phyloP scores from a whole-genome alignment of 2,329 filamentous ascomycete genomes.

The Aspergillus aculeatinus region DNA sequence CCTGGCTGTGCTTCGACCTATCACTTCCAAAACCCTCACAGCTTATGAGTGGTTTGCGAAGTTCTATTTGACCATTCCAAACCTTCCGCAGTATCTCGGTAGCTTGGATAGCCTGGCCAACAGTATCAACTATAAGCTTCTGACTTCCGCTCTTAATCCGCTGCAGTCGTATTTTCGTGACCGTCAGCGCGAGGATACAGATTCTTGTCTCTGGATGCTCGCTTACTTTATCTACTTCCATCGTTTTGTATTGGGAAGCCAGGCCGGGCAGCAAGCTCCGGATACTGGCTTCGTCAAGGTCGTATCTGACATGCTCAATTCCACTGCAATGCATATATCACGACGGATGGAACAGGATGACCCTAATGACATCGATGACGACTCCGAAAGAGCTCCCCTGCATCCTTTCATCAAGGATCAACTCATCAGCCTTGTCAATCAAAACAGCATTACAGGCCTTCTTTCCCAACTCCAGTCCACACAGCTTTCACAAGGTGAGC shows the following conservation, averaged over 20 bases:
- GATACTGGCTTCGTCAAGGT: constrained; percentile 57
- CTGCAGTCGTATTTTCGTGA: constrained; percentile 27
- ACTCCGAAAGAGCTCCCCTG: constrained; percentile 34
- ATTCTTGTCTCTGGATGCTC: constrained; percentile 56
- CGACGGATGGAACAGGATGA: constrained; percentile 48
- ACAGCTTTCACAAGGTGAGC: constrained; percentile 21
- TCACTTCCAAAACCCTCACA: constrained; percentile 44
- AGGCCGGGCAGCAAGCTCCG: constrained; percentile 40
- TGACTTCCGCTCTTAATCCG: constrained; percentile 40
- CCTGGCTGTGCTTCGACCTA: constrained; percentile 44
- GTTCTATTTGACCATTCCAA: constrained; percentile 48
- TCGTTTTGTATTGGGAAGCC: constrained; percentile 45
- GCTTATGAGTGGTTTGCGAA: constrained; percentile 48
- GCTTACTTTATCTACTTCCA: constrained; percentile 61
- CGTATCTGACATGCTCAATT: constrained; percentile 57
- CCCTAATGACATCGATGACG: constrained; percentile 26
- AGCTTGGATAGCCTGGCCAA: constrained; percentile 46
- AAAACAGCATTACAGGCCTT: constrained; percentile 68
- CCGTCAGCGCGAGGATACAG: constrained; percentile 33
- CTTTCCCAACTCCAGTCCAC: constrained; percentile 48
- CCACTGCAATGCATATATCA: constrained; percentile 56
- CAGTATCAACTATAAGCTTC: constrained; percentile 52
- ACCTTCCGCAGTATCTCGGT: constrained; percentile 39
- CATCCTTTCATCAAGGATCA: constrained; percentile 62
- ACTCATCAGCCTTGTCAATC: constrained; percentile 69